Conservation (phyloP, 75 land plant species). For the Chamaecyparis obtusa region DNA sequence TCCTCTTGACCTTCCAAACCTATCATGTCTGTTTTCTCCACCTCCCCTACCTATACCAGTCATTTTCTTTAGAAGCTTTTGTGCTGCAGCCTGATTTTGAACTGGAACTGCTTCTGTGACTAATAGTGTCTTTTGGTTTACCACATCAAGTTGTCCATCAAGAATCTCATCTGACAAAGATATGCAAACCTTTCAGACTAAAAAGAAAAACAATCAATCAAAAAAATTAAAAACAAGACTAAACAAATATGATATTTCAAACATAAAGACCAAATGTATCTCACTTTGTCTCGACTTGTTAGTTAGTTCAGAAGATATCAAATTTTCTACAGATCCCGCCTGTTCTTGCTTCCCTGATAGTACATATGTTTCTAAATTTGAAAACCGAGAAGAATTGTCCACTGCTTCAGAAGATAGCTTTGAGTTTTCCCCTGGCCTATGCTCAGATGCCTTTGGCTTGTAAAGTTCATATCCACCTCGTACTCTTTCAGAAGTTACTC, state of each 20-base stretch:
- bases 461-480: conserved; percentile 11
- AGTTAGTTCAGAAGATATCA: not conserved
- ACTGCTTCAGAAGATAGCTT: not conserved
- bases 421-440: not conserved
- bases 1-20: conserved; percentile 31
- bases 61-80: conserved; percentile 71
- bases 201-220: not conserved
- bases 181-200: not conserved
- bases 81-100: conserved; percentile 88
- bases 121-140: conserved; percentile 6
- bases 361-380: not conserved
- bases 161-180: conserved; percentile 1
- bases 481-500: not conserved
- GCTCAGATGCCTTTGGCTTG: not conserved
- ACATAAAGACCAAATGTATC: not conserved
- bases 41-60: conserved; percentile 14
- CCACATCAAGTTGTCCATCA: not conserved
- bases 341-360: not conserved
- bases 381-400: not conserved
- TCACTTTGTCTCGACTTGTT: conserved; percentile 1
- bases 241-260: not conserved
- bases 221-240: conserved; percentile 5
- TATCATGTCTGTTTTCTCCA: conserved; percentile 23
- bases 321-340: not conserved
- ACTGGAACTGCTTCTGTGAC: conserved; percentile 59